Evolutionary conservation across 257 asterid species (phyloP).

Genomic region (Scutellaria galericulata): DNA sequence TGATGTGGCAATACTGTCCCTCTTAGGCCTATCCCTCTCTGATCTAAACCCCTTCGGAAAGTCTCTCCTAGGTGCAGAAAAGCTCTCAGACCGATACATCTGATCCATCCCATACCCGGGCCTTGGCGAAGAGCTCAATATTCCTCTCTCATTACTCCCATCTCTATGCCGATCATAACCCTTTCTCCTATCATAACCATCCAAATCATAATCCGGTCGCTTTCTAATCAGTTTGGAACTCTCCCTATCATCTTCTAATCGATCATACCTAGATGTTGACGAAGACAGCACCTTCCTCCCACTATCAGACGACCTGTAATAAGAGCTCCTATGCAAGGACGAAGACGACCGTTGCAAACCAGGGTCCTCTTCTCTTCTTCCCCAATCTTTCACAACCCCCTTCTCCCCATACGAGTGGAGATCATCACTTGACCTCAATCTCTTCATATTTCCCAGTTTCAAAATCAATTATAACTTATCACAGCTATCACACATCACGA

Average conservation of each 20-base stretch:
- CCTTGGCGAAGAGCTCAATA: constrained; percentile 73
- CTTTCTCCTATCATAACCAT: constrained; percentile 76
- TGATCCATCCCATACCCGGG: constrained; percentile 69
- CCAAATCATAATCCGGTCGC: constrained; percentile 71
- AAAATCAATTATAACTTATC: constrained; percentile 17
- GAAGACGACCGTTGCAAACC: constrained; percentile 72
- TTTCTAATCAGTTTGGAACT: constrained; percentile 66
- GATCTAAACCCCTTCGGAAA: constrained; percentile 95
- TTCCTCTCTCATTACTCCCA: constrained; percentile 60
- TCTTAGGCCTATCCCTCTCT: constrained; percentile 90
- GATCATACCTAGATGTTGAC: constrained; percentile 73
- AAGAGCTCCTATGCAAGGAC: constrained; percentile 63
- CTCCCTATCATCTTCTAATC: constrained; percentile 82
- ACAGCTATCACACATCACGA: constrained; percentile 34
- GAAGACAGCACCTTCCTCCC: constrained; percentile 76
- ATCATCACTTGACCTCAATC: constrained; percentile 89
- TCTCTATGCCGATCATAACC: constrained; percentile 71
- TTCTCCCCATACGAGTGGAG: constrained; percentile 80
- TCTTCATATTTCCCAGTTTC: constrained; percentile 60
- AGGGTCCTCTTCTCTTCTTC: constrained; percentile 71
- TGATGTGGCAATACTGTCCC: constrained; percentile 79
- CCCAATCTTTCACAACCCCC: constrained; percentile 77
- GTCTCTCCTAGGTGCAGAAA: constrained; percentile 85
- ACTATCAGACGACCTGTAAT: constrained; percentile 75
- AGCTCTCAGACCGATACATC: constrained; percentile 82